These are phyloP conservation scores for Pinus taeda DNA, from an alignment of 75 land plant species.

Conservation along the genomic window DNA sequence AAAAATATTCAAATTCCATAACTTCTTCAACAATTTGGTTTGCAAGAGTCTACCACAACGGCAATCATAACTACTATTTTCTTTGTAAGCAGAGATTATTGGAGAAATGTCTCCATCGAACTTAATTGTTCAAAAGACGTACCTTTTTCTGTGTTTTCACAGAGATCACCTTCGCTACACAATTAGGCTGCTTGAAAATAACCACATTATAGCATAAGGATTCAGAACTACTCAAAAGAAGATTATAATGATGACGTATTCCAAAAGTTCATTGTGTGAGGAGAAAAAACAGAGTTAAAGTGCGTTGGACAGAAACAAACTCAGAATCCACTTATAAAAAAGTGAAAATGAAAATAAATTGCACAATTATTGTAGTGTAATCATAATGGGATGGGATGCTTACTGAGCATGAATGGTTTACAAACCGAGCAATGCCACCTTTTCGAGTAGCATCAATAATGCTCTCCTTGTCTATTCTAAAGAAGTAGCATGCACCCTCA, in stretches of 20 bases:
- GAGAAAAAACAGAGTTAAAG: too few species aligned
- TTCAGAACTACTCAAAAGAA: not conserved
- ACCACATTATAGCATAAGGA: conserved; percentile 8
- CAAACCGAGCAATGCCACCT: conserved; percentile 92
- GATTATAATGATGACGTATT: not conserved
- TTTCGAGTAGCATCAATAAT: conserved; percentile 87
- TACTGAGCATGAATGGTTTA: conserved; percentile 85
- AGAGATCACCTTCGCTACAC: conserved; percentile 79
- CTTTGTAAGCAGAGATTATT: not conserved
- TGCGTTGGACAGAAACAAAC: not conserved
- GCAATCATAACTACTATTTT: conserved; percentile 1
- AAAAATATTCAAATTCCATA: not conserved
- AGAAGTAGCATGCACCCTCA: conserved; percentile 86
- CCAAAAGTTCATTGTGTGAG: not conserved
- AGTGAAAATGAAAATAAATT: not conserved
- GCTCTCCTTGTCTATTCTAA: conserved; percentile 75
- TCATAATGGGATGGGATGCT: not conserved
- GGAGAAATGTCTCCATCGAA: not conserved
- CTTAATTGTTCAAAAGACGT: not conserved
- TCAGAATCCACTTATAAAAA: not conserved
- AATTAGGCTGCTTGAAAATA: conserved; percentile 65
- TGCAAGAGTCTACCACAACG: not conserved
- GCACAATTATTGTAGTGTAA: not conserved
- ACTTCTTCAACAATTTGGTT: not conserved
- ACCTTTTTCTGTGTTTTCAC: conserved; percentile 79